A percentile compares a stretch with the other conserved stretches of the same genome.
Evolutionary conservation across 768 basidiomycete species (phyloP).

Genomic region (Boletus huronensis): DNA sequence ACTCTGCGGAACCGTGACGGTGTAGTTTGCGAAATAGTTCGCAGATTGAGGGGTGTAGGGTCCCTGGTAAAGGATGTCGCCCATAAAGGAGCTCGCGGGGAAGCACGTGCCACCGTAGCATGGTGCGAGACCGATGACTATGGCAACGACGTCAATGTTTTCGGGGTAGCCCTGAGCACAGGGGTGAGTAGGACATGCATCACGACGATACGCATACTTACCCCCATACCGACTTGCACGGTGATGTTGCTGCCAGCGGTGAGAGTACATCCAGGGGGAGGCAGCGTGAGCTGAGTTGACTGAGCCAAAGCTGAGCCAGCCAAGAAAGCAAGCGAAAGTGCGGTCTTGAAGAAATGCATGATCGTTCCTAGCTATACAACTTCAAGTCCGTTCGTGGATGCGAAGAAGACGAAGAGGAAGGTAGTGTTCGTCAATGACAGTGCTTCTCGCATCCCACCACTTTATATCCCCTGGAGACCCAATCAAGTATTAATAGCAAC

Average conservation of each 20-base stretch:
- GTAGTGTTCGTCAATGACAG: background rate
- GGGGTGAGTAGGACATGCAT: background rate
- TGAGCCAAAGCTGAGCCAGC: constrained; percentile 16
- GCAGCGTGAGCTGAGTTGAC: constrained; percentile 5
- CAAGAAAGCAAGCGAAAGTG: constrained; percentile 14
- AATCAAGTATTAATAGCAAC: background rate
- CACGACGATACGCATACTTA: background rate
- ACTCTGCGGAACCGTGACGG: constrained; percentile 27
- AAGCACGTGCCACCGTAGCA: constrained; percentile 26
- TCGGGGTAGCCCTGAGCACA: constrained; percentile 15
- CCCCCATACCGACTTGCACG: constrained; percentile 20
- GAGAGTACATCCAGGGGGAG: constrained; percentile 9
- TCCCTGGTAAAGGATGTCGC: constrained; percentile 35
- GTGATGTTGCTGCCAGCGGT: constrained; percentile 3
- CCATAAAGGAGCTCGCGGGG: constrained; percentile 24
- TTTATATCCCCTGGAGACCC: constrained; percentile 14
- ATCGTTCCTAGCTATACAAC: background rate
- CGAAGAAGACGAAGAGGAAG: background rate
- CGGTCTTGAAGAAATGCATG: constrained; percentile 18
- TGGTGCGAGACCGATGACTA: constrained; percentile 31
- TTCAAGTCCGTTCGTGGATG: background rate
- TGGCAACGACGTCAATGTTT: constrained; percentile 26
- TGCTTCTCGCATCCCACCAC: background rate
- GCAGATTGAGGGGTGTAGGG: constrained; percentile 25
- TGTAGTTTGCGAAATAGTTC: constrained; percentile 30